Evolutionary conservation across 768 basidiomycete species (phyloP), one percentile per base, ranked within the genome.

Genomic region (Exsudoporus frostii): DNA sequence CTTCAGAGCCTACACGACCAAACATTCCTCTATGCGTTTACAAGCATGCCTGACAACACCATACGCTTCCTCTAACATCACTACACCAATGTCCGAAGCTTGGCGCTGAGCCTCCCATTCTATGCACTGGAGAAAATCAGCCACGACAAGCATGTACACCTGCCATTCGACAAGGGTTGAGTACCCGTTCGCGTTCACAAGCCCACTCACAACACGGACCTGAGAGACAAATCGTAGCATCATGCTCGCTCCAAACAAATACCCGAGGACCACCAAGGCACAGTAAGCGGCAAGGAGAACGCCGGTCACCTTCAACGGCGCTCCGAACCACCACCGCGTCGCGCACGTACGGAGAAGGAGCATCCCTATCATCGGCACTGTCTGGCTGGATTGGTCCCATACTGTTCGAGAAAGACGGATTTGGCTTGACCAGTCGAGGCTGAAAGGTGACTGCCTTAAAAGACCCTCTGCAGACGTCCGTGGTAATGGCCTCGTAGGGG

Each of bases 321-420:
- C 37, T n/a, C 27, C 25, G 34, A 57, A 61, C 52, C 55, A 60
- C 48, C 48, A 53, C 41, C 38, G 48, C 22, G 44, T 48, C 11
- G 39, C 44, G 1, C 29, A 61, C 20, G 34, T 46, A 30, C 48
- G 34, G 5, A 42, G n/a, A n/a, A 56, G 33, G 4, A 56, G 27
- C 19, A 13, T 15, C 11, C 33, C 42, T 22, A 50, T 24, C 30
- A 19, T 20, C 10, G 4, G 4, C 29, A 42, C 17, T 13, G n/a
- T 29, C 40, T 20, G 33, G 17, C n/a, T 2, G 5, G 36, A 19
- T 14, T 29, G 11, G 2, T 51, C 8, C 53, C 51, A 40, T n/a
- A 38, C 15, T 2, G 34, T 24, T 32, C n/a, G 50, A 22, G 45
- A 25, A 13, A 39, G 20, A 5, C 4, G 30, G 19, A 4, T 9